phyloP scores from a whole-genome alignment of 768 basidiomycete species.

The Cyclocybe aegerita region DNA sequence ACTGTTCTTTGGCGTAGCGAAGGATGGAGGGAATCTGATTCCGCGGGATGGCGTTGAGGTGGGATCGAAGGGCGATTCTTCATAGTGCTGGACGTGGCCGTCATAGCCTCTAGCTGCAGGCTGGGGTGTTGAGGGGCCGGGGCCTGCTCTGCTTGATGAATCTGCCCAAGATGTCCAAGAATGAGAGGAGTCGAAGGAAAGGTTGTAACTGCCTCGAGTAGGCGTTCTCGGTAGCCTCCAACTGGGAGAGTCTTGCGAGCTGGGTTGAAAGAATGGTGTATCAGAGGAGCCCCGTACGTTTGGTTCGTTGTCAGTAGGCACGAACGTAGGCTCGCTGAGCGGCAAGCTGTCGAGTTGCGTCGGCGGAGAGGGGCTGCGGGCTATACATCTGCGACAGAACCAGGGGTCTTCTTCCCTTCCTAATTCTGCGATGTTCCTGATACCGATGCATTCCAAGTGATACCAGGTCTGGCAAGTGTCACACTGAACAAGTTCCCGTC shows the following conservation, averaged over 20 bases:
- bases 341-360: conserved; percentile 27
- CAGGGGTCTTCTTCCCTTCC: conserved; percentile 80
- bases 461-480: conserved; percentile 82
- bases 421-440: conserved; percentile 58
- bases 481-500: conserved; percentile 78
- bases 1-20: conserved; percentile 63
- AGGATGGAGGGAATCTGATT: conserved; percentile 57
- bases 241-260: conserved; percentile 56
- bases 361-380: conserved; percentile 41
- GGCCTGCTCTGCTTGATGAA: conserved; percentile 35
- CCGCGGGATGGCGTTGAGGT: conserved; percentile 82
- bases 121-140: conserved; percentile 57
- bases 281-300: conserved; percentile 43
- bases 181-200: conserved; percentile 30
- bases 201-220: conserved; percentile 22
- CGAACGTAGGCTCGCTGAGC: conserved; percentile 67
- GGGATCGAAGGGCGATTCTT: conserved; percentile 71
- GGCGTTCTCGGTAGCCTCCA: conserved; percentile 58
- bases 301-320: conserved; percentile 57
- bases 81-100: conserved; percentile 25
- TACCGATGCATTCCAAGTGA: conserved; percentile 79
- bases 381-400: conserved; percentile 64
- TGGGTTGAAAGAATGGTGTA: conserved; percentile 59
- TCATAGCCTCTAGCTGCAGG: conserved; percentile 41
- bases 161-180: conserved; percentile 47